Evolutionary conservation across 257 asterid genomes (phyloP), one percentile per base, ranked within the genome.

Genomic region (Solanum pimpinellifolium): DNA sequence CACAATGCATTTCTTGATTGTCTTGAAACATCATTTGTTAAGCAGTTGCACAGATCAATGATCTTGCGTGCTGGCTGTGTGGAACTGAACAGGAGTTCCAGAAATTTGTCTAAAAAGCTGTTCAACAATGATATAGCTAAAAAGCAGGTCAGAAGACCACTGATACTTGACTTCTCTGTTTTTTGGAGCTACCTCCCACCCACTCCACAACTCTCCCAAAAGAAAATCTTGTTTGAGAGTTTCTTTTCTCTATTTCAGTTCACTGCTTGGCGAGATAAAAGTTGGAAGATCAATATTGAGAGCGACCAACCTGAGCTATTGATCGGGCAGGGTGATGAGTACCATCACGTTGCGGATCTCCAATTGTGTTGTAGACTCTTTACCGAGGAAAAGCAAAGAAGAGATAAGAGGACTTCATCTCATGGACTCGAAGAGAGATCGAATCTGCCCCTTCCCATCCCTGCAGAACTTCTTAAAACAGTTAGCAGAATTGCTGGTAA

Each of bases 11-110:
- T 90, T 91, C 94, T 96, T 77, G 90, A 95, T 90, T 83, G 88
- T 85, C 91, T 96, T 91, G 99, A 95, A 89, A 93, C 88, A 85
- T 94, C 98, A 68, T 95, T 95, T 89, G 91, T 94, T 83, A 91
- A 90, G 83, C 94, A 93, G 90, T 90, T 96, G 90, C 94, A 92
- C 73, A 90, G 88, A 86, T 91, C 98, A 35, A 93, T 86, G 89
- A 90, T 84, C 87, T 88, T 88, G 59, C 85, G 35, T 13, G 81
- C 88, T 11, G 85, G 86, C 62, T 75, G 90, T 90, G 77, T 88
- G 35, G 88, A 90, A 76, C 89, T 80, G 87, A 88, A 84, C 85
- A 74, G 85, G 75, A 88, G 88, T 60, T 87, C 66, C 49, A 66
- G 68, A 85, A 41, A 78, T 68, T 27, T 85, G 85, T 81, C 91